These are phyloP conservation scores for Aspergillus alliaceus DNA, from an alignment of 2,329 filamentous ascomycete genomes.

Conservation along the genomic window DNA sequence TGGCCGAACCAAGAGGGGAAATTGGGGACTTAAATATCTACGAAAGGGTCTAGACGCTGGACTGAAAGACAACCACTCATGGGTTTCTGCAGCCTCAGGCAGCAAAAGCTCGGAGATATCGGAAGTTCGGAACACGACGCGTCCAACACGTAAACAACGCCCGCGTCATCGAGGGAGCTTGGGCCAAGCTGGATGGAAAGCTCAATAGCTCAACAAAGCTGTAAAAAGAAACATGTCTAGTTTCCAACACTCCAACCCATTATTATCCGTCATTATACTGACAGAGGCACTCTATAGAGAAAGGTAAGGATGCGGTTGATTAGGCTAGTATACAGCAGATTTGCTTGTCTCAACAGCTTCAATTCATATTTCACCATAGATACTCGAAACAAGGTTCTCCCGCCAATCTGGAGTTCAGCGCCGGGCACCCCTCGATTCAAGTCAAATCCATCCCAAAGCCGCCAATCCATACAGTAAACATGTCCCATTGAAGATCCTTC, in stretches of 20 bases:
- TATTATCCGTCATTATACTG: neutral
- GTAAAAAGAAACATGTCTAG: too few species aligned
- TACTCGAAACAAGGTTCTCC: constrained; percentile 20
- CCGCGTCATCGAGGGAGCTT: constrained; percentile 22
- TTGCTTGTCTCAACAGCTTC: constrained; percentile 23
- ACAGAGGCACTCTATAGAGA: neutral
- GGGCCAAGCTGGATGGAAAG: constrained; percentile 13
- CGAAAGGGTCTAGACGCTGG: neutral
- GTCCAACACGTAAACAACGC: constrained; percentile 24
- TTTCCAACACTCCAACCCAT: neutral
- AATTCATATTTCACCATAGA: constrained; percentile 19
- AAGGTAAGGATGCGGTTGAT: constrained; percentile 20
- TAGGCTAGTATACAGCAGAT: constrained; percentile 30
- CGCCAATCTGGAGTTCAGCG: constrained; percentile 19
- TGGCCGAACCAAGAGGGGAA: neutral
- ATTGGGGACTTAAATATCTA: neutral
- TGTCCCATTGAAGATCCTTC: constrained; percentile 32
- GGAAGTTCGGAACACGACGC: constrained; percentile 17
- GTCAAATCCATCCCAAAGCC: constrained; percentile 27
- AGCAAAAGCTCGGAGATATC: constrained; percentile 19
- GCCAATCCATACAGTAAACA: constrained; percentile 28
- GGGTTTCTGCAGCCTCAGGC: constrained; percentile 15
- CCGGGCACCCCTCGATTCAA: constrained; percentile 27
- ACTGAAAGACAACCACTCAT: neutral
- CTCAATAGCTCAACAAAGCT: too few species aligned